Conservation (phyloP, 2,329 filamentous ascomycete species). For the Fusarium gaditjirri region DNA sequence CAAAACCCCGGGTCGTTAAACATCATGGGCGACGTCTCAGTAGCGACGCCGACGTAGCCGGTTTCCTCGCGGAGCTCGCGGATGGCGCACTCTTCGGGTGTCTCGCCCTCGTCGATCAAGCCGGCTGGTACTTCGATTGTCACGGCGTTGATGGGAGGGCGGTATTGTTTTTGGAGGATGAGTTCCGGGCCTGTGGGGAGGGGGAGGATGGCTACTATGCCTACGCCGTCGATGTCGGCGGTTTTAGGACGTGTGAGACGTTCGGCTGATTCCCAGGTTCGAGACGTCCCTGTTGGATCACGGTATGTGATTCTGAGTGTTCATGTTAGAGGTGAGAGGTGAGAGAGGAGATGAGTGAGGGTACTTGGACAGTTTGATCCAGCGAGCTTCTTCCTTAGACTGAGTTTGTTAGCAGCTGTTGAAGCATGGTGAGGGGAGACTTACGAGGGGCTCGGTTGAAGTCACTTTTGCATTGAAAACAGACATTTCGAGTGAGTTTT, state of each 20-base stretch:
- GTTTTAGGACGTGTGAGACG: slow-evolving; percentile 72
- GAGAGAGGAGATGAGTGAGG: neutral
- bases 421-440: neutral
- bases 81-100: slow-evolving; percentile 68
- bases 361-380: slow-evolving; percentile 70
- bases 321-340: neutral
- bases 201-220: slow-evolving; percentile 75
- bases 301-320: slow-evolving; percentile 67
- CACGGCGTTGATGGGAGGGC: slow-evolving; percentile 68
- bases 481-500: slow-evolving; percentile 50
- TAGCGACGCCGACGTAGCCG: slow-evolving; percentile 67
- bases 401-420: slow-evolving; percentile 40
- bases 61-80: slow-evolving; percentile 75
- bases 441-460: slow-evolving; percentile 58
- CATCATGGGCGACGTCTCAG: slow-evolving; percentile 71
- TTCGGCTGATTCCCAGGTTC: slow-evolving; percentile 79
- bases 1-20: slow-evolving; percentile 75
- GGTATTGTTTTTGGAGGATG: slow-evolving; percentile 74
- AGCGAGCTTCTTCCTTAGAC: slow-evolving; percentile 64
- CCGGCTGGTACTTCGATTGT: slow-evolving; percentile 74
- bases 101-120: slow-evolving; percentile 70
- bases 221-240: slow-evolving; percentile 76
- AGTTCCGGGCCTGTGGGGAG: slow-evolving; percentile 64
- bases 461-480: slow-evolving; percentile 55
- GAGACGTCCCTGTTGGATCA: slow-evolving; percentile 67